Conservation (phyloP, 495 filamentous ascomycete species). For the Penicillium pulvis region DNA sequence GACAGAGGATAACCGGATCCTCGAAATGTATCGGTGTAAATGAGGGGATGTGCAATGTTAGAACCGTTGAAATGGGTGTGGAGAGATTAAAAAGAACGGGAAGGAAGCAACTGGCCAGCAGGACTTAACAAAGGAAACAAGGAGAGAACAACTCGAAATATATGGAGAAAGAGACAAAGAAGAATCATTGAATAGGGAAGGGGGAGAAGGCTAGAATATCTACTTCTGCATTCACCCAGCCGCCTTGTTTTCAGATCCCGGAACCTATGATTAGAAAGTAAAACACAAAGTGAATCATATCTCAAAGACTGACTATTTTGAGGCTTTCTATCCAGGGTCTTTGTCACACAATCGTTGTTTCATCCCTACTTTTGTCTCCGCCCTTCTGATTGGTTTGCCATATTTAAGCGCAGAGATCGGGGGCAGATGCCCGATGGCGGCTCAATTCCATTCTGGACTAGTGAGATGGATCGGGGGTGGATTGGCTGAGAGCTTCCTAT, state of each 20-base stretch:
- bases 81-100: conserved; percentile 32
- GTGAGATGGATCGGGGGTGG: background rate
- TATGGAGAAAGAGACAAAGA: conserved; percentile 17
- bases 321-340: background rate
- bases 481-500: background rate
- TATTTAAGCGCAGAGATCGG: conserved; percentile 5
- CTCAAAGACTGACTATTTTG: background rate
- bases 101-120: conserved; percentile 43
- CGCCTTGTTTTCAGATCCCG: background rate
- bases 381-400: background rate
- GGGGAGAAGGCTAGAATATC: conserved; percentile 4
- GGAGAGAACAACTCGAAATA: conserved; percentile 25
- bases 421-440: background rate
- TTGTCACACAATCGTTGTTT: background rate
- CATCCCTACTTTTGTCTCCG: conserved; percentile 1
- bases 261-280: conserved; percentile 5
- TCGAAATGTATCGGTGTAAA: background rate
- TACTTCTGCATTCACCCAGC: conserved; percentile 2
- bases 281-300: conserved; percentile 6
- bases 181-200: conserved; percentile 2
- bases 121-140: conserved; percentile 28
- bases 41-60: background rate
- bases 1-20: background rate
- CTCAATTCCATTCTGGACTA: conserved; percentile 8
- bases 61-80: background rate